Evolutionary conservation across 441 rosid species (phyloP), one percentile per base, ranked within the genome.

Genomic region (Manihot esculenta): DNA sequence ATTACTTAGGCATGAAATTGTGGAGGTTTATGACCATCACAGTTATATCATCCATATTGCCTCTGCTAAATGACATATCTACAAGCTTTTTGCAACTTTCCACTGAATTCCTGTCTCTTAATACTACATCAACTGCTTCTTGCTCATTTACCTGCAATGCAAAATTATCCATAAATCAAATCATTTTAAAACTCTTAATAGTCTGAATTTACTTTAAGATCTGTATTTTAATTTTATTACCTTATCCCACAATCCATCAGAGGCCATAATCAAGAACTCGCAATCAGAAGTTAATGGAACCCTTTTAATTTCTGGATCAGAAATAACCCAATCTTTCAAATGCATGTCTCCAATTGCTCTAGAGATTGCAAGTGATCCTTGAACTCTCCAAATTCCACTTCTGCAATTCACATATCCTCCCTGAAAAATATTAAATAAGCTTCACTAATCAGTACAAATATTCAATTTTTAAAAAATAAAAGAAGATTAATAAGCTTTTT

Each of bases 221-320:
- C n/a, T n/a, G n/a, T n/a, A n/a, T n/a, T n/a, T n/a, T n/a, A n/a
- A n/a, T n/a, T n/a, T n/a, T n/a, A n/a, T n/a, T n/a, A 85, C 88
- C 89, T 85, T 81, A 63, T 85, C 89, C 89, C 87, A 85, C 27
- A 85, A 57, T 23, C 89, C 89, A 74, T 85, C 89, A 24, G 89
- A 81, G 30, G 87, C 89, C 70, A 85, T 24, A 2, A 85, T 72
- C 81, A 85, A 62, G 79, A 85, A 83, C 64, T 83, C 61, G 24
- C 81, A 79, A 56, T 81, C 85, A 7, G 79, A 70, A 49, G 77
- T 80, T n/a, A 85, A 41, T 7, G 14, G 75, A 68, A 80, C n/a
- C 18, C 5, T 76, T 63, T 18, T 76, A n/a, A 75, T 81, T 24
- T 85, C 85, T 3, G 89, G 89, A 23, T 83, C 85, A 12, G 89